phyloP scores from a whole-genome alignment of 2,329 filamentous ascomycete genomes.

The Diplodia mutila region DNA sequence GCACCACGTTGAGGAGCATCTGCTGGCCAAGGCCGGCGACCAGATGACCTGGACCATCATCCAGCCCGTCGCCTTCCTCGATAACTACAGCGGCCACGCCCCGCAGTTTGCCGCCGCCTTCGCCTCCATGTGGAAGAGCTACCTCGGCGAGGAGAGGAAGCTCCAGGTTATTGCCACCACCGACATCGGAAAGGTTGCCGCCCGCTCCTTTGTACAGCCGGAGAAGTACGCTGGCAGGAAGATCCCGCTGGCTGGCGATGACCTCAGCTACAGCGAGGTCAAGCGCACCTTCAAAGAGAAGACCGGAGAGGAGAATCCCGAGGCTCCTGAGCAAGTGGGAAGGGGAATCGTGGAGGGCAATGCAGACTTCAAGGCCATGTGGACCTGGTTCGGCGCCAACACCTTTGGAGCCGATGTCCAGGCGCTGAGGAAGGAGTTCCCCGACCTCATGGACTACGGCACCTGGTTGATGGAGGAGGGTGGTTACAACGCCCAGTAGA shows the following conservation, averaged over 20 bases:
- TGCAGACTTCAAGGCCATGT: conserved; percentile 50
- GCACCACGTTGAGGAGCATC: conserved; percentile 62
- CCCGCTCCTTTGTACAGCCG: conserved; percentile 49
- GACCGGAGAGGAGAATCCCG: conserved; percentile 47
- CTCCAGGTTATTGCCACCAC: conserved; percentile 41
- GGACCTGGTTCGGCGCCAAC: conserved; percentile 51
- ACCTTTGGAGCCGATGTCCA: conserved; percentile 51
- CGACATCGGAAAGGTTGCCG: conserved; percentile 56
- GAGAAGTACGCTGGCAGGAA: conserved; percentile 46
- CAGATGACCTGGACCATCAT: conserved; percentile 63
- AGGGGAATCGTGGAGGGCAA: conserved; percentile 40
- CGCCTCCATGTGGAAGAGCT: conserved; percentile 39
- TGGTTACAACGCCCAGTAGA: conserved; percentile 30
- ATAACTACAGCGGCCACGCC: conserved; percentile 54
- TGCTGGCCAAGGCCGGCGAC: conserved; percentile 48
- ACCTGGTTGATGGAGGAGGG: conserved; percentile 53
- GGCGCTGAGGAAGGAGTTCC: conserved; percentile 45
- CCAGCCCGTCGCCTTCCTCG: conserved; percentile 64
- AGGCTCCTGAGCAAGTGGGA: conserved; percentile 44
- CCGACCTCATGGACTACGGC: conserved; percentile 48
- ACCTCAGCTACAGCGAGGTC: conserved; percentile 49
- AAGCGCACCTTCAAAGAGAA: conserved; percentile 48
- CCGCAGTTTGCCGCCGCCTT: conserved; percentile 44
- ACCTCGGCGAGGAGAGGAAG: conserved; percentile 34
- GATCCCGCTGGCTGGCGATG: conserved; percentile 55